Evolutionary conservation across 164 flowering plant genomes (phyloP), one percentile per base, ranked within the genome.

Genomic region (Macadamia tetraphylla): DNA sequence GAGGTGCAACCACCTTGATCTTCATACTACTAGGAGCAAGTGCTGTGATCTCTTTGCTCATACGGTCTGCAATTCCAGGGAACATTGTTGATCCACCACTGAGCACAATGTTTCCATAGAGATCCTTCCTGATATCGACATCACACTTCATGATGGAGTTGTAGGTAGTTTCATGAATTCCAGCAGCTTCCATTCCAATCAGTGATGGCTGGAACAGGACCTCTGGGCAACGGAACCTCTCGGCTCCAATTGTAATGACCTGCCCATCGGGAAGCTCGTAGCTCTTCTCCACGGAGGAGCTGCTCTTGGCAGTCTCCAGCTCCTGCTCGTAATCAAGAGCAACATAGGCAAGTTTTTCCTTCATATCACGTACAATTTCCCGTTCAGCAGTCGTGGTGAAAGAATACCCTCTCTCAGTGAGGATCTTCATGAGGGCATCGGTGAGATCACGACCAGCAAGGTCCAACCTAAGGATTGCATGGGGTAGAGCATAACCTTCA

Each of bases 101-200:
- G 49, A 72, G 76, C 64, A 74, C 76, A 60, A 74, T 74, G 73
- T 74, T 74, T 30, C 76, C 76, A 61, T 74, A 74, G 73, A 74
- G 65, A 40, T 74, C 76, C 66, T 74, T 74, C 58, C 76, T 74
- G 62, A 74, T 74, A 74, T 74, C 76, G 8, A 74, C 76, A 74
- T 74, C 76, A 58, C 76, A 74, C 69, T 74, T 74, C 76, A 74
- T 74, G 70, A 74, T 74, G 1, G 76, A 74, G 65, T 74, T 74
- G 42, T 74, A 74, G 14, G 76, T 74, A 46, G 76, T 74, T 60
- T 74, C 76, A 61, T 74, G 76, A 31, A 74, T 74, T 29, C 76
- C 76, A 58, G 72, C 72, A 63, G 76, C 76, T 68, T 73, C 76
- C 76, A 73, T 73, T 42, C 76, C 76, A 60, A 73, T 73, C 40